Evolutionary conservation across 306 rosid species (phyloP).

Genomic region (Betula pendula): DNA sequence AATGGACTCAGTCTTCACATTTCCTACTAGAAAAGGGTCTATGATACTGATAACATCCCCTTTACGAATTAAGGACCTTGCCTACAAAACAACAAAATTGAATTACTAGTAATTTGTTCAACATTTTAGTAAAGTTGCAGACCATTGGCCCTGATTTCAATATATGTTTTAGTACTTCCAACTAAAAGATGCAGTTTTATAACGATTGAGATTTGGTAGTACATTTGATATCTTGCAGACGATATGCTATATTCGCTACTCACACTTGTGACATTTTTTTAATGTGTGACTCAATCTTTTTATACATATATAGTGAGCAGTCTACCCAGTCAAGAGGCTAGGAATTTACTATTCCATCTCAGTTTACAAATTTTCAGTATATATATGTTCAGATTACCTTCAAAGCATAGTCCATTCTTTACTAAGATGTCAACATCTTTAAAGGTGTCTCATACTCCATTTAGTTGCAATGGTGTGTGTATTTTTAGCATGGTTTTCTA

Average conservation of each 20-base stretch:
- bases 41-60: constrained; percentile 82
- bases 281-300: too few relatives aligned
- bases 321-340: not conserved
- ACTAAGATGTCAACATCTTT: not conserved
- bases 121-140: not conserved
- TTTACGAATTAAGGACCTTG: constrained; percentile 65
- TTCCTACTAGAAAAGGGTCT: constrained; percentile 64
- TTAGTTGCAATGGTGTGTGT: not conserved
- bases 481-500: not conserved
- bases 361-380: not conserved
- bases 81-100: constrained; percentile 48
- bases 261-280: too few relatives aligned
- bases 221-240: not conserved
- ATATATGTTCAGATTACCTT: not conserved
- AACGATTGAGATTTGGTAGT: not conserved
- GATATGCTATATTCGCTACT: too few relatives aligned
- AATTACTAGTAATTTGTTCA: not conserved
- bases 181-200: not conserved
- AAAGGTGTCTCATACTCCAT: not conserved
- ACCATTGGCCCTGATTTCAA: not conserved
- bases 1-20: constrained; percentile 70
- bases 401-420: too few relatives aligned
- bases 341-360: not conserved
- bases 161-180: not conserved
- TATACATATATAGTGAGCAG: not conserved